These are phyloP conservation scores for Mycena citricolor DNA, from an alignment of 1,284 basidiomycete species.

Conservation along the genomic window DNA sequence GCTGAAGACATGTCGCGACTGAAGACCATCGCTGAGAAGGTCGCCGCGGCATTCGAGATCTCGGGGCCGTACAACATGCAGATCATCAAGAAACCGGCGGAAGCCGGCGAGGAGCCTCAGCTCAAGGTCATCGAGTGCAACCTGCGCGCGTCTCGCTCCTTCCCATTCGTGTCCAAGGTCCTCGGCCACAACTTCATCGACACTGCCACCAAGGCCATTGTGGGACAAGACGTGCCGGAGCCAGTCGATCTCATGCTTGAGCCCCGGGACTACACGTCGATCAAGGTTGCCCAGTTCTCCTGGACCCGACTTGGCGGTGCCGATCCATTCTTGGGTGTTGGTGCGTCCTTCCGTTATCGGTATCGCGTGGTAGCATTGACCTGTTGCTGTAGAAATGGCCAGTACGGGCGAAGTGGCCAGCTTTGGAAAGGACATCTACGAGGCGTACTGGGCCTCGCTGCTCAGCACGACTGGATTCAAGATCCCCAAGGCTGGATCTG, in stretches of 20 bases:
- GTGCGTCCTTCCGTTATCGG: conserved; percentile 45
- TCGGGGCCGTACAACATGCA: conserved; percentile 99
- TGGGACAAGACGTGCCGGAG: conserved; percentile 86
- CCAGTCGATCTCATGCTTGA: conserved; percentile 94
- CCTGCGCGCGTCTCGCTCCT: conserved; percentile 94
- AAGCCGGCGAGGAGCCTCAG: conserved; percentile 56
- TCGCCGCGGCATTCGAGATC: conserved; percentile 93
- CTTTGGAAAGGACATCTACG: conserved; percentile 92
- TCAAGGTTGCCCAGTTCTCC: conserved; percentile 99
- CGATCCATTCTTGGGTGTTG: conserved; percentile 95
- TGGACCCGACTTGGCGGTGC: conserved; percentile 96
- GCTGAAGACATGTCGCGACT: conserved; percentile 81
- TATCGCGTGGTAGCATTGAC: conserved; percentile 2
- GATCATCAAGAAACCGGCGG: conserved; percentile 85
- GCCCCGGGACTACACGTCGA: conserved; percentile 89
- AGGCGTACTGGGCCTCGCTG: conserved; percentile 95
- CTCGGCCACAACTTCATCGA: conserved; percentile 97
- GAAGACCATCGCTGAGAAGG: conserved; percentile 93
- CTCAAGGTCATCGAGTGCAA: conserved; percentile 99
- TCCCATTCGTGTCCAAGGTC: conserved; percentile 99
- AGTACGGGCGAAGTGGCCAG: conserved; percentile 98
- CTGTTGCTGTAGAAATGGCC: conserved; percentile 79
- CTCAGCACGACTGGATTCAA: conserved; percentile 92
- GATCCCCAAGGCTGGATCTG: conserved; percentile 76
- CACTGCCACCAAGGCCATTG: conserved; percentile 90